Conservation (phyloP, 257 asterid species). For the Solanum boliviense region DNA sequence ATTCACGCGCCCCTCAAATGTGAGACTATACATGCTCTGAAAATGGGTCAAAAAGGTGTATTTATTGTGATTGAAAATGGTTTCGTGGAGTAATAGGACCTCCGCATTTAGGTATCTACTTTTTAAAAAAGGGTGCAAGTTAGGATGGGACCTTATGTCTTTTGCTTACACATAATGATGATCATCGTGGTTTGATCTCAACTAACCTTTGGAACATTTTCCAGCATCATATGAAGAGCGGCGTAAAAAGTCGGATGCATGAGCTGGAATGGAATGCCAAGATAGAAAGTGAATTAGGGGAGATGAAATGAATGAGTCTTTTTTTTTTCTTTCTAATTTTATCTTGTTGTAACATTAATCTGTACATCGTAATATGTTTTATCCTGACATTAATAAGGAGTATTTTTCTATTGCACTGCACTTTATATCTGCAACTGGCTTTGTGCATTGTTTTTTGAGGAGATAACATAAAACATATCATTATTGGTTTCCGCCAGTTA, state of each 20-base stretch:
- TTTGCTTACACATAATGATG: neutral
- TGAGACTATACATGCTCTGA: neutral
- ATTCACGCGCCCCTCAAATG: neutral
- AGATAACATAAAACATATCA: neutral
- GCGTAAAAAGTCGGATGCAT: constrained; percentile 33
- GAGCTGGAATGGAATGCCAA: constrained; percentile 7
- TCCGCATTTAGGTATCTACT: neutral
- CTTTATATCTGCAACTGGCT: neutral
- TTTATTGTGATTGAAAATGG: neutral
- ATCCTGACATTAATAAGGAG: neutral
- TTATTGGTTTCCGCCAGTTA: neutral
- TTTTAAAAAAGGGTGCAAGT: no score
- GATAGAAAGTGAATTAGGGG: neutral
- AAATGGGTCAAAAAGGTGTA: neutral
- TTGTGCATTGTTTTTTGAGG: neutral
- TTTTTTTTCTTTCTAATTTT: neutral
- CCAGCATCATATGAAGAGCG: constrained; percentile 94
- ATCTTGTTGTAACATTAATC: neutral
- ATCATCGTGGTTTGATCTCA: neutral
- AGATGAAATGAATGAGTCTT: neutral
- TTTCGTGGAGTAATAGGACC: neutral
- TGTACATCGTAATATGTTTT: neutral
- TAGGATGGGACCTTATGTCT: neutral
- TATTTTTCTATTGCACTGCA: neutral
- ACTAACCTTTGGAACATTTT: constrained; percentile 5